These are phyloP conservation scores for Penicillium riverlandense DNA, from an alignment of 495 filamentous ascomycete species.

Conservation along the genomic window DNA sequence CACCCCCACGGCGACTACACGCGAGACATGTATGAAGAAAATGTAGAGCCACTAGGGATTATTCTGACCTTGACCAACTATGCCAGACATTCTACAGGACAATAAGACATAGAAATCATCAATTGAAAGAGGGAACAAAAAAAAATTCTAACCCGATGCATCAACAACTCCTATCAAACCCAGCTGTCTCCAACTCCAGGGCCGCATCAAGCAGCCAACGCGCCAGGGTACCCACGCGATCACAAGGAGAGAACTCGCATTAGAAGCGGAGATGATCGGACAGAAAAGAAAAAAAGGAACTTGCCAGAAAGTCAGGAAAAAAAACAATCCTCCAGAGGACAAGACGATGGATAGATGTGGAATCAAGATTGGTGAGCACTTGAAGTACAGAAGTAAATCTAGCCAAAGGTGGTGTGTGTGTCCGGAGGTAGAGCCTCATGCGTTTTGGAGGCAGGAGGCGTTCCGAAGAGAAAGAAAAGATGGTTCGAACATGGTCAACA, in stretches of 20 bases:
- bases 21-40: constrained; percentile 4
- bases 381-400: constrained; percentile 13
- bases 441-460: not conserved
- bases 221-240: no score
- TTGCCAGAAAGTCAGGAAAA: constrained; percentile 1
- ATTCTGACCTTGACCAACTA: no score
- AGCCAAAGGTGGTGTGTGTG: constrained; percentile 8
- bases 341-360: not conserved
- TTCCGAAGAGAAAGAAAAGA: constrained; percentile 3
- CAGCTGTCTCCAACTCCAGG: no score
- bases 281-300: not conserved
- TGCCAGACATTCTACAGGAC: no score
- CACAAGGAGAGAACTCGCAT: no score
- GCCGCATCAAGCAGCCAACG: no score
- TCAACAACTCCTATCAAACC: no score
- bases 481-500: constrained; percentile 20
- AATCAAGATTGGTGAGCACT: constrained; percentile 15
- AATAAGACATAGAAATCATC: not conserved
- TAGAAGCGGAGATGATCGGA: not conserved
- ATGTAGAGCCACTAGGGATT: no score
- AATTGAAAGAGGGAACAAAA: no score
- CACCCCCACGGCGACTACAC: constrained; percentile 6
- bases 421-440: no score
- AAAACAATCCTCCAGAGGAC: not conserved
- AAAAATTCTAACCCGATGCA: no score